These are phyloP conservation scores for Xylaria sp. DNA, from an alignment of 2,329 filamentous ascomycete species.

Conservation along the genomic window DNA sequence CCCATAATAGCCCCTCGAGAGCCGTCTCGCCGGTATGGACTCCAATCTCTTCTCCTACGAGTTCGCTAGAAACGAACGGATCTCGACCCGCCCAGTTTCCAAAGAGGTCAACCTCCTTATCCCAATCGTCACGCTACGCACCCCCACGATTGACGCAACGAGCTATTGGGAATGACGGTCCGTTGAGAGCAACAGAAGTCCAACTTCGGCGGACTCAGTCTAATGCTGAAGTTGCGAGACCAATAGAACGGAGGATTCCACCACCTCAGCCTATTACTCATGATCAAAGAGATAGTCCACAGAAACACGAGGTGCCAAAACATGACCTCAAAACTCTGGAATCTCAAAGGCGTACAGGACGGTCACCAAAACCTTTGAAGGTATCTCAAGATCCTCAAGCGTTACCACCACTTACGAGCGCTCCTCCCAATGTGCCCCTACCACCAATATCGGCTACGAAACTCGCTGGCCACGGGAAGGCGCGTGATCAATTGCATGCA, in stretches of 20 bases:
- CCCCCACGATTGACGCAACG: slow-evolving; percentile 18
- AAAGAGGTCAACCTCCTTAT: slow-evolving; percentile 35
- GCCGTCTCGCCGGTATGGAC: slow-evolving; percentile 6
- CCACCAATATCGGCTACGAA: slow-evolving; percentile 34
- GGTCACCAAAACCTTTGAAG: slow-evolving; percentile 6
- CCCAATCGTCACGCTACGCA: slow-evolving; percentile 30
- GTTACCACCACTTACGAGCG: slow-evolving; percentile 36
- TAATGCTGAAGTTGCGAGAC: slow-evolving; percentile 36
- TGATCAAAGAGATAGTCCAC: slow-evolving; percentile 3
- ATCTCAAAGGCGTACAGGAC: slow-evolving; percentile 9
- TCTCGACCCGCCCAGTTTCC: slow-evolving; percentile 27
- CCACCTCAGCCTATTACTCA: slow-evolving; percentile 21
- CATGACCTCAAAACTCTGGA: slow-evolving; percentile 3
- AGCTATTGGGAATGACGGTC: not conserved
- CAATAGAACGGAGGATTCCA: slow-evolving; percentile 29
- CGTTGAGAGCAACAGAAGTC: slow-evolving; percentile 19
- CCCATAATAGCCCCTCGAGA: not conserved
- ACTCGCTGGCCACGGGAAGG: slow-evolving; percentile 24
- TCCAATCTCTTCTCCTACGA: slow-evolving; percentile 20
- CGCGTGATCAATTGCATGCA: slow-evolving; percentile 24
- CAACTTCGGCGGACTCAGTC: slow-evolving; percentile 42
- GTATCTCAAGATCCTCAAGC: slow-evolving; percentile 15
- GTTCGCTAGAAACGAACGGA: slow-evolving; percentile 9
- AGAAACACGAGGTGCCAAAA: not conserved
- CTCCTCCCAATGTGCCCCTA: slow-evolving; percentile 39